Percentiles rank a stretch among this genome's conserved stretches.
phyloP scores from a whole-genome alignment of 2,329 filamentous ascomycete species.

The Penicillium sp. region DNA sequence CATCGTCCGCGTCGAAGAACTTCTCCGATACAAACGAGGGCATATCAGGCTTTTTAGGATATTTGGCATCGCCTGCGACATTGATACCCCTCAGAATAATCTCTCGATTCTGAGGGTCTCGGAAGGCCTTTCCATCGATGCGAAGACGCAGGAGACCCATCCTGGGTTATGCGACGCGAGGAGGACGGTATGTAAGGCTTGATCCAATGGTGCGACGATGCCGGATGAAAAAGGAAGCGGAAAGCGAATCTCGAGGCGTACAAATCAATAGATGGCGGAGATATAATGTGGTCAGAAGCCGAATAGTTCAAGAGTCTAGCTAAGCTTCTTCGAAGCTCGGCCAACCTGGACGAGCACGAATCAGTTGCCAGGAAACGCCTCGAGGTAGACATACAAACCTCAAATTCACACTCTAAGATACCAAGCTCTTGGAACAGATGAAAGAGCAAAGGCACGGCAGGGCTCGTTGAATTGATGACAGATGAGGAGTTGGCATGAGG shows the following conservation, averaged over 20 bases:
- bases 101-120: conserved; percentile 79
- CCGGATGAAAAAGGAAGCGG: not conserved
- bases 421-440: too few relatives aligned
- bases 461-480: not conserved
- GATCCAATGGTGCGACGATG: not conserved
- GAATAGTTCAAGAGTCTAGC: not conserved
- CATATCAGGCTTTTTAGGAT: conserved; percentile 76
- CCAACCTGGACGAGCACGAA: not conserved
- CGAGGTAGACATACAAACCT: not conserved
- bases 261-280: not conserved
- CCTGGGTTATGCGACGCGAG: conserved; percentile 1
- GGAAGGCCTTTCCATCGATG: conserved; percentile 84
- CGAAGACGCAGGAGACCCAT: conserved; percentile 78
- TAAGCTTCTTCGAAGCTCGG: not conserved
- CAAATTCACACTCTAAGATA: not conserved
- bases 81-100: conserved; percentile 93
- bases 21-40: conserved; percentile 76
- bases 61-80: conserved; percentile 86
- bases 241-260: not conserved
- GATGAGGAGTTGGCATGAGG: not conserved
- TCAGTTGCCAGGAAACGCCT: not conserved
- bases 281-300: not conserved
- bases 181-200: not conserved
- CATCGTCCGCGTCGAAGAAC: conserved; percentile 92
- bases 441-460: too few relatives aligned